phyloP scores from a whole-genome alignment of 2,329 filamentous ascomycete species.

The Fusarium annulatum region DNA sequence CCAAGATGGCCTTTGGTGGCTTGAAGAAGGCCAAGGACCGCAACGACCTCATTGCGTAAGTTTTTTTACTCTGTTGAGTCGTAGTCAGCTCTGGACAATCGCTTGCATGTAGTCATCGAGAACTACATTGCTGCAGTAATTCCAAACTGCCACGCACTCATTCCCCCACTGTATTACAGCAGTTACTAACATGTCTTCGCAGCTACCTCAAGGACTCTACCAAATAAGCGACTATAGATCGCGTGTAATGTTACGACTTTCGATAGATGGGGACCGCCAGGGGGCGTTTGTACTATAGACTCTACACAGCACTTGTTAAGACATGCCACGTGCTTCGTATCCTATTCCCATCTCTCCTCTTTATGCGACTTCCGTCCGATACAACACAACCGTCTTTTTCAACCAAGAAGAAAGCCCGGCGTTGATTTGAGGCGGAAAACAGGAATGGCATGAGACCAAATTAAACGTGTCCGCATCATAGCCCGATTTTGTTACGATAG shows the following conservation, averaged over 20 bases:
- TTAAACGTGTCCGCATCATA: slow-evolving; percentile 28
- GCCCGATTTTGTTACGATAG: slow-evolving; percentile 19
- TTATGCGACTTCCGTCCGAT: slow-evolving; percentile 40
- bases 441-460: slow-evolving; percentile 19
- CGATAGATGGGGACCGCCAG: slow-evolving; percentile 51
- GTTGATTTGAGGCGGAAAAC: slow-evolving; percentile 36
- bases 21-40: slow-evolving; percentile 99
- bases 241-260: slow-evolving; percentile 51
- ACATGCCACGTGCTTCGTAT: slow-evolving; percentile 48
- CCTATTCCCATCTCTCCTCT: slow-evolving; percentile 52
- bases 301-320: slow-evolving; percentile 46
- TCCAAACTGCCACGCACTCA: background rate
- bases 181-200: slow-evolving; percentile 41
- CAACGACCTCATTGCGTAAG: slow-evolving; percentile 97
- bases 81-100: background rate
- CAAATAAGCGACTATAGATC: slow-evolving; percentile 63
- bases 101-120: background rate
- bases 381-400: slow-evolving; percentile 9
- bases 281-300: slow-evolving; percentile 55
- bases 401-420: slow-evolving; percentile 29
- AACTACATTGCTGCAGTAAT: background rate
- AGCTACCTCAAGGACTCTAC: slow-evolving; percentile 78
- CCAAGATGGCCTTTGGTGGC: slow-evolving; percentile 99
- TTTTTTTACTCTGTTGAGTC: slow-evolving; percentile 40
- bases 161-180: background rate